Percentiles rank a stretch among this genome's conserved stretches.
Conservation (phyloP, 345 rosid genomes). For the Populus alba region DNA sequence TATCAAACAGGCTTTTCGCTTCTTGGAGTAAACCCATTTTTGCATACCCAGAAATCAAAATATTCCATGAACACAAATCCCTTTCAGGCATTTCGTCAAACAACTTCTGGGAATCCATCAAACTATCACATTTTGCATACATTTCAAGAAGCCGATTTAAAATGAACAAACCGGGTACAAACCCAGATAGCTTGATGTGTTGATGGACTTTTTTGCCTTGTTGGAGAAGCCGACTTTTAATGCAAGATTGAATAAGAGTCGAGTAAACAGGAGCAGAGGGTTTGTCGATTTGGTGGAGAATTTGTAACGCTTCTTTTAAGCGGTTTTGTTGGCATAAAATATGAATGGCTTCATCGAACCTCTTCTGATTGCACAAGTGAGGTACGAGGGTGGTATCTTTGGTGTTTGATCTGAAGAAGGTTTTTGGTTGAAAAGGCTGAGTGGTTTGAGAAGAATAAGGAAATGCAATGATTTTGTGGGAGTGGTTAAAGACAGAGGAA, state of each 20-base stretch:
- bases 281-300: slow-evolving; percentile 44
- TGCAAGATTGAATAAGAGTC: slow-evolving; percentile 55
- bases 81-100: slow-evolving; percentile 60
- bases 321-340: slow-evolving; percentile 53
- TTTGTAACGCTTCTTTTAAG: slow-evolving; percentile 49
- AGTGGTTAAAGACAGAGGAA: not conserved
- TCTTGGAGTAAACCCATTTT: slow-evolving; percentile 48
- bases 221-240: slow-evolving; percentile 43
- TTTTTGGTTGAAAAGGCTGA: slow-evolving; percentile 17
- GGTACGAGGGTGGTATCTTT: slow-evolving; percentile 30
- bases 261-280: slow-evolving; percentile 72
- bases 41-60: slow-evolving; percentile 61
- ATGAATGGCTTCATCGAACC: slow-evolving; percentile 62
- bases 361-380: slow-evolving; percentile 42
- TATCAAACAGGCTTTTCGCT: slow-evolving; percentile 66
- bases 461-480: slow-evolving; percentile 10
- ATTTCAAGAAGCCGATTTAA: slow-evolving; percentile 61
- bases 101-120: slow-evolving; percentile 51
- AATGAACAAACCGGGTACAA: slow-evolving; percentile 58
- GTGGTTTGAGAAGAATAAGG: slow-evolving; percentile 34
- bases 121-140: slow-evolving; percentile 61
- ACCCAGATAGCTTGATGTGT: slow-evolving; percentile 57
- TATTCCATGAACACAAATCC: slow-evolving; percentile 83
- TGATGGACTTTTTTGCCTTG: slow-evolving; percentile 54
- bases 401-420: slow-evolving; percentile 41